Evolutionary conservation across 2,329 filamentous ascomycete species (phyloP).

Genomic region (Fusarium pseudograminearum): DNA sequence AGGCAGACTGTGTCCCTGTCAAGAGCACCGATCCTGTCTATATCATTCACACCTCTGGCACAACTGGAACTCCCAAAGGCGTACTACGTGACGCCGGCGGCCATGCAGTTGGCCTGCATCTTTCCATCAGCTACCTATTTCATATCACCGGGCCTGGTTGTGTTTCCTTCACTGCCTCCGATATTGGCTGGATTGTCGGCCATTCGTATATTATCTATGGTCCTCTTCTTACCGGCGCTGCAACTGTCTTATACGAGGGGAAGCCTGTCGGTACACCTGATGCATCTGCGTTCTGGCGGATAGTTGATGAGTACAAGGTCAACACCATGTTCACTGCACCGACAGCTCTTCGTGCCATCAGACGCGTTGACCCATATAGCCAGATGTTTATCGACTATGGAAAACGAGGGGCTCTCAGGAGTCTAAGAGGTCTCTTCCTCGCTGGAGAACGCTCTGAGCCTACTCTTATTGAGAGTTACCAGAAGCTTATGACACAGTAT

Average conservation of each 20-base stretch:
- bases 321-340: conserved; percentile 89
- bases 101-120: conserved; percentile 85
- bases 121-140: conserved; percentile 87
- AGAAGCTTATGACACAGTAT: conserved; percentile 75
- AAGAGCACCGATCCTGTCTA: conserved; percentile 85
- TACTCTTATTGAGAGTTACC: conserved; percentile 84
- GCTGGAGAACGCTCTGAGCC: conserved; percentile 93
- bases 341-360: conserved; percentile 87
- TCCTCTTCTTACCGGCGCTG: conserved; percentile 84
- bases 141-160: conserved; percentile 85
- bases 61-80: conserved; percentile 85
- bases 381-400: conserved; percentile 72
- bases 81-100: conserved; percentile 86
- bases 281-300: conserved; percentile 87
- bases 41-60: conserved; percentile 89
- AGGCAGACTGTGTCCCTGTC: conserved; percentile 81
- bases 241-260: conserved; percentile 92
- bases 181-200: conserved; percentile 84
- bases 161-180: conserved; percentile 78
- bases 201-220: conserved; percentile 90
- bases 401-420: conserved; percentile 75
- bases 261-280: conserved; percentile 92
- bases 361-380: conserved; percentile 85
- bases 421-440: conserved; percentile 81
- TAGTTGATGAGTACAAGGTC: conserved; percentile 86